A percentile compares a stretch with the other conserved stretches of the same genome.
Evolutionary conservation across 2,329 filamentous ascomycete species (phyloP).

Genomic region (Triangularia setosa): DNA sequence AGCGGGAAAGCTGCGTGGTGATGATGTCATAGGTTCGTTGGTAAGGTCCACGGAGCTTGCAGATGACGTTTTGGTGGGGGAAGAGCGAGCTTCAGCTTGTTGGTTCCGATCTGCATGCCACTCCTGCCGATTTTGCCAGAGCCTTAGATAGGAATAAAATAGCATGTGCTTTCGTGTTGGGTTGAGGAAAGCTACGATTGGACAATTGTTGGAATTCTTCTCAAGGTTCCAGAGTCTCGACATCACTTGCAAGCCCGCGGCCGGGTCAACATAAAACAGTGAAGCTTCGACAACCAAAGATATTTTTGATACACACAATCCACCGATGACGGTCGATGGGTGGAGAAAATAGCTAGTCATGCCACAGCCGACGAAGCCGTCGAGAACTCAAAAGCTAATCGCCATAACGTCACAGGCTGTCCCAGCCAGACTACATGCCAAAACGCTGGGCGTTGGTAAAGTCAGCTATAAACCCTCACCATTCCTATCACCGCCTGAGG

Average conservation of each 20-base stretch:
- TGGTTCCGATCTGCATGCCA: background rate
- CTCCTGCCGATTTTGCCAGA: background rate
- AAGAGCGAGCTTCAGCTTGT: background rate
- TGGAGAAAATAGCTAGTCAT: background rate
- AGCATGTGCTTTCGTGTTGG: background rate
- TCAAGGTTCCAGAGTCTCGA: background rate
- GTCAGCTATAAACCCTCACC: too few species aligned
- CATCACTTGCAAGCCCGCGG: background rate
- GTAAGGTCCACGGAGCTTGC: conserved; percentile 11
- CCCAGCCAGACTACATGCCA: background rate
- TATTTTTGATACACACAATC: background rate
- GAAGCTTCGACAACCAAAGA: background rate
- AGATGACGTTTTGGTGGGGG: conserved; percentile 16
- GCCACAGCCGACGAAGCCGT: background rate
- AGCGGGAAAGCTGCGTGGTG: conserved; percentile 2
- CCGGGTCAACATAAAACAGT: background rate
- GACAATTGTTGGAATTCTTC: background rate
- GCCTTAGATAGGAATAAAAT: background rate
- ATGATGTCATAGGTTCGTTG: conserved; percentile 24
- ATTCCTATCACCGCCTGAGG: too few species aligned
- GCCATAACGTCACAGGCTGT: background rate
- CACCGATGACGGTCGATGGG: background rate
- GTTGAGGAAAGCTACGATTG: background rate
- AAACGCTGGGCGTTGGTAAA: too few species aligned
- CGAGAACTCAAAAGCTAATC: background rate